Conservation (phyloP, 352 stramenopile species). For the Peronosclerospora sorghi region DNA sequence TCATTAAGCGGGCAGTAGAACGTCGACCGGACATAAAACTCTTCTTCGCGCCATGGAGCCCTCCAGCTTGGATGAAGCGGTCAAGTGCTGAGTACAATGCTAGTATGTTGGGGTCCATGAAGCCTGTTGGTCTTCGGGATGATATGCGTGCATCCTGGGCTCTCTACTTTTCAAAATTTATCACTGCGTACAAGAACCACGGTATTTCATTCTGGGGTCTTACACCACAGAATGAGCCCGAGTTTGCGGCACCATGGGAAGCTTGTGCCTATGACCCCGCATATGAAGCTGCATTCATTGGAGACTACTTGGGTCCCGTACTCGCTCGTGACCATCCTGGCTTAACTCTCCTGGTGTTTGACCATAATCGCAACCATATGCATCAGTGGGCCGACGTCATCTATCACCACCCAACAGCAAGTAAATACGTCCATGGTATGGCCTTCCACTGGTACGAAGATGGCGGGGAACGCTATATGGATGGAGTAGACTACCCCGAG, state of each 20-base stretch:
- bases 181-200: slow-evolving; percentile 81
- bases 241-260: slow-evolving; percentile 67
- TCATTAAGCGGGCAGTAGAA: slow-evolving; percentile 54
- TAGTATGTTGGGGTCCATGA: slow-evolving; percentile 50
- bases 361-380: slow-evolving; percentile 83
- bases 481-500: slow-evolving; percentile 67
- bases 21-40: slow-evolving; percentile 60
- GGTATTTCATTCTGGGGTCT: slow-evolving; percentile 82
- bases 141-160: slow-evolving; percentile 68
- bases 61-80: slow-evolving; percentile 1
- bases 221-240: slow-evolving; percentile 86
- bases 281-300: slow-evolving; percentile 72
- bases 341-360: slow-evolving; percentile 86
- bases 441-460: slow-evolving; percentile 75
- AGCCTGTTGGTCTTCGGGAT: slow-evolving; percentile 34
- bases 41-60: slow-evolving; percentile 21
- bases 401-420: slow-evolving; percentile 47
- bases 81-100: slow-evolving; percentile 29
- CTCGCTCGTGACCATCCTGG: slow-evolving; percentile 79
- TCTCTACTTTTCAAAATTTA: slow-evolving; percentile 89
- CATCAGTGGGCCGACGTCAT: slow-evolving; percentile 59
- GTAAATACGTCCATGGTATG: slow-evolving; percentile 82
- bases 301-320: slow-evolving; percentile 71
- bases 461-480: slow-evolving; percentile 53
- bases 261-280: slow-evolving; percentile 40